Conservation (phyloP, 345 rosid species). For the Syzygium jambos region DNA sequence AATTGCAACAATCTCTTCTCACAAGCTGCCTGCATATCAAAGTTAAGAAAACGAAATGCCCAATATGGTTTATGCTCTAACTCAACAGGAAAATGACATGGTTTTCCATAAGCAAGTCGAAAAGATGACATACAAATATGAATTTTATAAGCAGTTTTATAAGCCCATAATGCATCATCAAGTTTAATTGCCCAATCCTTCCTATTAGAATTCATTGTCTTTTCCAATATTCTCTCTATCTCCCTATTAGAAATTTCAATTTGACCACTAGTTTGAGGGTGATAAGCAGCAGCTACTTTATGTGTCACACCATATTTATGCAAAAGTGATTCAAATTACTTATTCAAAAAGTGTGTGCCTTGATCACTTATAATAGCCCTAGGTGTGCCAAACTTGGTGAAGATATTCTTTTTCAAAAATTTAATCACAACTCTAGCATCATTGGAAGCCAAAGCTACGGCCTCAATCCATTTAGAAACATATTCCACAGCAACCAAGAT, state of each 20-base stretch:
- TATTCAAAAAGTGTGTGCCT: not conserved
- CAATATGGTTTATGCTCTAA: slow-evolving; percentile 2
- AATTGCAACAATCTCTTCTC: not conserved
- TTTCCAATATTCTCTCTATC: not conserved
- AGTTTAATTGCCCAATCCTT: not conserved
- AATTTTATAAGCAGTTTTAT: not conserved
- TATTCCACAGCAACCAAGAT: not conserved
- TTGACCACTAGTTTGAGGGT: not conserved
- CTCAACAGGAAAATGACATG: not conserved
- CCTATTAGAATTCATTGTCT: not conserved
- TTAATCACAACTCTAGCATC: not conserved
- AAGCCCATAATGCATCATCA: not conserved
- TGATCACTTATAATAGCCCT: not conserved
- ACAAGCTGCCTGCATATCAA: not conserved
- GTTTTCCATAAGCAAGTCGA: not conserved
- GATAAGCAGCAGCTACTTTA: not conserved
- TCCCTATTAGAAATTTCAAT: not conserved
- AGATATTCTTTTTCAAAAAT: not conserved
- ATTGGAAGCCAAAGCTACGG: not conserved
- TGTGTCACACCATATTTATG: not conserved
- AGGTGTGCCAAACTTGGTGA: not conserved
- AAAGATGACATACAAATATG: not conserved
- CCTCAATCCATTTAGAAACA: not conserved
- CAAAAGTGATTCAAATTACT: not conserved
- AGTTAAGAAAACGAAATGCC: not conserved